phyloP scores from a whole-genome alignment of 129 eudicot genomes.

The Artemisia annua region DNA sequence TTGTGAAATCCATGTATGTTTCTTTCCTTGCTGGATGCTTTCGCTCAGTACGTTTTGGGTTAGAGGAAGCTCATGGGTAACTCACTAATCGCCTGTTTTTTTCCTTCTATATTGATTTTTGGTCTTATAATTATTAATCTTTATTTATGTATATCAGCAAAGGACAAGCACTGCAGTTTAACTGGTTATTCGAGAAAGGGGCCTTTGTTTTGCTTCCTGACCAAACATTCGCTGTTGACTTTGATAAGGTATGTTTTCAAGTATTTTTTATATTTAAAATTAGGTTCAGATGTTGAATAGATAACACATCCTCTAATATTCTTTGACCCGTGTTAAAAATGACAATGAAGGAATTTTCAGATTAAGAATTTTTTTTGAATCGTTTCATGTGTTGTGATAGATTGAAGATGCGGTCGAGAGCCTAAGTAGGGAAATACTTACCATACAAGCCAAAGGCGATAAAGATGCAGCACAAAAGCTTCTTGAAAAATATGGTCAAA shows the following conservation, averaged over 20 bases:
- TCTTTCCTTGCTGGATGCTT: conserved; percentile 98
- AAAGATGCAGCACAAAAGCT: conserved; percentile 66
- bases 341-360: not conserved
- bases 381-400: conserved; percentile 35
- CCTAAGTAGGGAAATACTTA: conserved; percentile 83
- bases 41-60: conserved; percentile 94
- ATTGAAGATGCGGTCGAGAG: conserved; percentile 75
- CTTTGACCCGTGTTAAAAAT: not conserved
- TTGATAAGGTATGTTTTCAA: conserved; percentile 61
- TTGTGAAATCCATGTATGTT: conserved; percentile 74
- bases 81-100: conserved; percentile 23
- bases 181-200: conserved; percentile 78
- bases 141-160: conserved; percentile 46
- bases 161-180: conserved; percentile 97
- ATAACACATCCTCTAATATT: not conserved
- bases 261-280: not conserved
- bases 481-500: conserved; percentile 59
- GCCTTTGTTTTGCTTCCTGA: conserved; percentile 67
- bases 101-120: not conserved
- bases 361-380: not conserved
- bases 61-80: conserved; percentile 98
- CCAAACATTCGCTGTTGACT: conserved; percentile 74
- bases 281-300: not conserved
- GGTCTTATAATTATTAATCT: not conserved
- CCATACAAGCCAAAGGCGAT: conserved; percentile 87